Conservation (phyloP, 2,329 filamentous ascomycete genomes). For the Aspergillus transmontanensis region DNA sequence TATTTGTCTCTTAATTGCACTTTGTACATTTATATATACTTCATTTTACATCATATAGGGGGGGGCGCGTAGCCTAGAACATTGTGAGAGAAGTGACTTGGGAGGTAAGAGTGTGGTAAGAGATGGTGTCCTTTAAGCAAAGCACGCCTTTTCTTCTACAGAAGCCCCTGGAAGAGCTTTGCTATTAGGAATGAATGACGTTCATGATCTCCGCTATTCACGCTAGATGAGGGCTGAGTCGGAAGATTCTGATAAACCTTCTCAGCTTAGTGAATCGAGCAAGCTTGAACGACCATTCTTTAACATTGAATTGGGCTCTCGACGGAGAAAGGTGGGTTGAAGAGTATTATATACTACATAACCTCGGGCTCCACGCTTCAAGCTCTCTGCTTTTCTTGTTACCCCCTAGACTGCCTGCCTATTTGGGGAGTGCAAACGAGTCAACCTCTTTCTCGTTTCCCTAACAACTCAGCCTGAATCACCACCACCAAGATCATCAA, state of each 20-base stretch:
- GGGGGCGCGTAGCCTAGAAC: background rate
- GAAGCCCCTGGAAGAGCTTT: background rate
- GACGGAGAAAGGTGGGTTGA: background rate
- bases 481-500: background rate
- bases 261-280: background rate
- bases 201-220: background rate
- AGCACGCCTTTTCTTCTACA: too few relatives aligned
- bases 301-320: background rate
- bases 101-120: background rate
- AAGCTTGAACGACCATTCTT: background rate
- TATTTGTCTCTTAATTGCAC: background rate
- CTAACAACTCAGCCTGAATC: background rate
- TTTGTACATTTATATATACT: background rate
- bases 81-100: background rate
- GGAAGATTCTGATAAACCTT: background rate
- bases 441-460: background rate
- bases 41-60: background rate
- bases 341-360: background rate
- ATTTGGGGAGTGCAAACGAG: background rate
- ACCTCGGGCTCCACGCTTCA: background rate
- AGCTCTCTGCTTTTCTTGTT: background rate
- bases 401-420: background rate
- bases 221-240: background rate
- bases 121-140: background rate
- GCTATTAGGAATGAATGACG: background rate